phyloP scores from a whole-genome alignment of 192 early-diverging fungal genomes.

The Mortierella claussenii region DNA sequence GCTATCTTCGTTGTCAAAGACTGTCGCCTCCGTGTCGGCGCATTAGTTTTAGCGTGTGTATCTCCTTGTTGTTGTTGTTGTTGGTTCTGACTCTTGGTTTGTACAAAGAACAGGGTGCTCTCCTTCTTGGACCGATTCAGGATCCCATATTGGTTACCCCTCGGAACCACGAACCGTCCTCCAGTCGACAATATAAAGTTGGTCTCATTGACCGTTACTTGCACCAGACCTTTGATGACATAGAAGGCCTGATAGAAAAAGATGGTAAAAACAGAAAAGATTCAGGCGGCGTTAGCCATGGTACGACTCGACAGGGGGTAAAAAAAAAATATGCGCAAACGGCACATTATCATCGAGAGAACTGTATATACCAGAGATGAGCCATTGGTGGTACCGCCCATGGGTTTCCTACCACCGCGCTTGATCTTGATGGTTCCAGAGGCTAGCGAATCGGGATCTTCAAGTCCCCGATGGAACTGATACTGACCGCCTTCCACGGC shows the following conservation, averaged over 20 bases:
- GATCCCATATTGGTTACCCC: conserved; percentile 24
- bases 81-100: conserved; percentile 13
- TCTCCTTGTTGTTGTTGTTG: no score
- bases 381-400: not conserved
- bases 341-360: no score
- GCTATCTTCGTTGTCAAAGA: no score
- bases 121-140: conserved; percentile 22
- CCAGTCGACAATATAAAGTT: conserved; percentile 34
- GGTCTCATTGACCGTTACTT: conserved; percentile 19
- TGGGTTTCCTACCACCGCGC: conserved; percentile 8
- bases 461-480: conserved; percentile 34
- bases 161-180: conserved; percentile 20
- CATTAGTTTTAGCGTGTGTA: no score
- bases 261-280: no score
- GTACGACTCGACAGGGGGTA: no score
- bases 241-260: conserved; percentile 18
- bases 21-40: not conserved
- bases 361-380: not conserved
- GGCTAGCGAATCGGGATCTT: conserved; percentile 15
- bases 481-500: conserved; percentile 27
- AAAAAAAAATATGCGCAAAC: no score
- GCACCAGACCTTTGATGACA: conserved; percentile 9
- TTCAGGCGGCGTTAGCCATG: no score
- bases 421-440: conserved; percentile 30
- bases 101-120: conserved; percentile 24